phyloP scores from a whole-genome alignment of 805 yeast genomes.

The Jamesozyma lodderae region DNA sequence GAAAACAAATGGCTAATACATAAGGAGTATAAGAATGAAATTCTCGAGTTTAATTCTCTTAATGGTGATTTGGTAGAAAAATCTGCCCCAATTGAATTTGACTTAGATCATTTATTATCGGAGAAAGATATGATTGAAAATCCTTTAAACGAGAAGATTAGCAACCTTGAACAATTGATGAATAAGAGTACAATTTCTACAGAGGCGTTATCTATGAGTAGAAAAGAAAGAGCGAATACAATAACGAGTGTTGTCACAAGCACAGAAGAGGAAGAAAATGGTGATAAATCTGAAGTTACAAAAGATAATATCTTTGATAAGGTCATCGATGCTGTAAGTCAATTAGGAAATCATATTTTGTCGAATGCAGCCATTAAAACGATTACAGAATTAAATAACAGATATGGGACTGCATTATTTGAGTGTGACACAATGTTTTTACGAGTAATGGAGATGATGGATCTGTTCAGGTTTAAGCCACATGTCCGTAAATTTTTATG shows the following conservation, averaged over 20 bases:
- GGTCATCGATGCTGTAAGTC: conserved; percentile 36
- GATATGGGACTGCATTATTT: conserved; percentile 41
- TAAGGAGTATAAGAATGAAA: conserved; percentile 14
- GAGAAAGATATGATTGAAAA: conserved; percentile 22
- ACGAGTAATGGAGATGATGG: conserved; percentile 43
- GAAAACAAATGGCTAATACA: conserved; percentile 15
- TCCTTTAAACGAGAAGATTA: conserved; percentile 12
- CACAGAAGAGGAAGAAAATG: no score
- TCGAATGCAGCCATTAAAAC: conserved; percentile 49
- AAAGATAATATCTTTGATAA: conserved; percentile 26
- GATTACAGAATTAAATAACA: conserved; percentile 44
- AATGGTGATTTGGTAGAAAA: conserved; percentile 13
- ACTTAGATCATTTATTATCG: conserved; percentile 18
- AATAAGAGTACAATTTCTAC: neutral
- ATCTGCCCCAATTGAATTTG: conserved; percentile 13
- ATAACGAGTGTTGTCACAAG: neutral
- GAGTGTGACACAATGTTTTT: conserved; percentile 47
- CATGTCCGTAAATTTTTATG: conserved; percentile 56
- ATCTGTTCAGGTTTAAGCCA: conserved; percentile 50
- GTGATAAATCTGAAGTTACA: no score
- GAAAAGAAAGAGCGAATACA: conserved; percentile 5
- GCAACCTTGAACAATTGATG: neutral
- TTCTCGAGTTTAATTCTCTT: conserved; percentile 12
- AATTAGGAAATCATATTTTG: conserved; percentile 46
- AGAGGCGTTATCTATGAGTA: neutral